phyloP scores from a whole-genome alignment of 805 yeast genomes.

The Scheffersomyces ergatensis region DNA sequence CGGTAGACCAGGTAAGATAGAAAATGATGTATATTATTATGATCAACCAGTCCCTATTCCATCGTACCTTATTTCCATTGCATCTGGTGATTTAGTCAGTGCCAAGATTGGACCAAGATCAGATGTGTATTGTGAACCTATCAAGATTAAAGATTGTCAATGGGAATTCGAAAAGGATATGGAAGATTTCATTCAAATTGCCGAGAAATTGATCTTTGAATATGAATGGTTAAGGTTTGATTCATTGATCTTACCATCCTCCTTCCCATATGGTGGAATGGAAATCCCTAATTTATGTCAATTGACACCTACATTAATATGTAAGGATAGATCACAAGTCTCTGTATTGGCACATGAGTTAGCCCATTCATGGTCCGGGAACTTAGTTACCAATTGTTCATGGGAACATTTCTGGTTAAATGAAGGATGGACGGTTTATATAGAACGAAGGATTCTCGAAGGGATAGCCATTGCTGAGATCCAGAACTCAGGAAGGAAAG shows the following conservation, averaged over 20 bases:
- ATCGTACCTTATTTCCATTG: slow-evolving; percentile 77
- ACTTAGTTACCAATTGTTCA: slow-evolving; percentile 82
- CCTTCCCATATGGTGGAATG: slow-evolving; percentile 91
- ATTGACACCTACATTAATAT: slow-evolving; percentile 83
- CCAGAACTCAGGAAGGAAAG: neutral
- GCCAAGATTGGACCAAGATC: slow-evolving; percentile 85
- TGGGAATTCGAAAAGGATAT: slow-evolving; percentile 80
- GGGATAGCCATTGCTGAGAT: slow-evolving; percentile 30
- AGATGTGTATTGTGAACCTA: slow-evolving; percentile 75
- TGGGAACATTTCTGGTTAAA: slow-evolving; percentile 96
- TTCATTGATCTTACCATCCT: slow-evolving; percentile 73
- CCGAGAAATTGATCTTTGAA: slow-evolving; percentile 71
- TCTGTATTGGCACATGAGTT: slow-evolving; percentile 92
- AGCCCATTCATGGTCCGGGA: slow-evolving; percentile 93
- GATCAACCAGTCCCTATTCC: slow-evolving; percentile 83
- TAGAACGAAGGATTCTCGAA: slow-evolving; percentile 81
- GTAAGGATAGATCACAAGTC: slow-evolving; percentile 82
- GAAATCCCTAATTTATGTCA: slow-evolving; percentile 90
- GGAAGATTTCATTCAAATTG: slow-evolving; percentile 74
- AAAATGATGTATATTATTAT: slow-evolving; percentile 30
- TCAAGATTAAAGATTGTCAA: slow-evolving; percentile 61
- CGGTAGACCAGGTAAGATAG: slow-evolving; percentile 46
- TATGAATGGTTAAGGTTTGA: slow-evolving; percentile 87
- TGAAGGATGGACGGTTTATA: slow-evolving; percentile 94
- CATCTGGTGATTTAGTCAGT: slow-evolving; percentile 72